phyloP scores from a whole-genome alignment of 2,329 filamentous ascomycete species.

The Colletotrichum brevisporum region DNA sequence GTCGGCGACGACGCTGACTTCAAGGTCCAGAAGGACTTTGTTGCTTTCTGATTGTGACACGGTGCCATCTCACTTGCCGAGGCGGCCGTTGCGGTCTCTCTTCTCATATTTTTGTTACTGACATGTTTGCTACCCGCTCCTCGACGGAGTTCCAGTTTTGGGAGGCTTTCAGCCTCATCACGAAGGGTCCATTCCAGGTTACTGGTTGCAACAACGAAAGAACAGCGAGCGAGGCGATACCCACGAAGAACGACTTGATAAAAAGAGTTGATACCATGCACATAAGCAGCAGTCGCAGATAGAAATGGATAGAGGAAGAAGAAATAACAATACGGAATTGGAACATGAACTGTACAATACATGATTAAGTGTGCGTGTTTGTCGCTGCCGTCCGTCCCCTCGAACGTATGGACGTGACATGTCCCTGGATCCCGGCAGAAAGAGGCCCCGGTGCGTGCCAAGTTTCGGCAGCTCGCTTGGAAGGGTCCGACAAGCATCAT shows the following conservation, averaged over 20 bases:
- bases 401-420: too few relatives aligned
- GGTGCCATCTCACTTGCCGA: slow-evolving; percentile 23
- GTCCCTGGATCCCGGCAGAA: too few relatives aligned
- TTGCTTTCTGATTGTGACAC: slow-evolving; percentile 55
- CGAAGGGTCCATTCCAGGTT: slow-evolving; percentile 13
- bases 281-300: slow-evolving; percentile 8
- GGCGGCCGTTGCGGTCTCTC: slow-evolving; percentile 13
- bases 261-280: slow-evolving; percentile 30
- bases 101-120: slow-evolving; percentile 22
- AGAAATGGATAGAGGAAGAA: slow-evolving; percentile 34
- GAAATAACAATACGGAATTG: neutral
- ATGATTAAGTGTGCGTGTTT: too few relatives aligned
- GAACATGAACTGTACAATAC: neutral
- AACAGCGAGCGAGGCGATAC: slow-evolving; percentile 31
- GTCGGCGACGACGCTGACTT: slow-evolving; percentile 69
- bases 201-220: slow-evolving; percentile 4
- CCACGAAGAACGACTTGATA: slow-evolving; percentile 11
- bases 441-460: too few relatives aligned
- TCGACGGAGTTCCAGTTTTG: slow-evolving; percentile 11
- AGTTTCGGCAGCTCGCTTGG: too few relatives aligned
- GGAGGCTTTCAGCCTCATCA: neutral
- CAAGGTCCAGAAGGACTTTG: slow-evolving; percentile 72
- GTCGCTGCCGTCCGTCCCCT: too few relatives aligned
- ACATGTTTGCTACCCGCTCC: slow-evolving; percentile 40
- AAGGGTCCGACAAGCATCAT: slow-evolving; percentile 21